Evolutionary conservation across 2,329 filamentous ascomycete species (phyloP), one percentile per base, ranked within the genome.

Genomic region (Simplicillium sp.): DNA sequence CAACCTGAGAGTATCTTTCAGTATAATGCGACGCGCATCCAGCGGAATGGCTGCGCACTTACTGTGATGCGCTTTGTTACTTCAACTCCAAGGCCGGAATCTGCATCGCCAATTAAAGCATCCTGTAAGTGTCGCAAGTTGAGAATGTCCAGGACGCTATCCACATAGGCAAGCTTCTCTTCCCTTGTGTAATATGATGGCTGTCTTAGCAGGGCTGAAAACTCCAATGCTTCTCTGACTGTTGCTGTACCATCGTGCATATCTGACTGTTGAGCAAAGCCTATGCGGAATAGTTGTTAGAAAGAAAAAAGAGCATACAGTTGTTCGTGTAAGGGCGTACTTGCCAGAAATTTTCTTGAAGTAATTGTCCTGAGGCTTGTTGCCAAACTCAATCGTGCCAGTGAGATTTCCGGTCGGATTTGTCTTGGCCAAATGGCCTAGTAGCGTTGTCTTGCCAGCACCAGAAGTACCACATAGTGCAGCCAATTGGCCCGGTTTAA

Each of bases 181-280:
- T 62, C 34, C 38, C 59, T 61, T 29, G 61, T 56, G 11, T 66
- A 61, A 4, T 44, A 48, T 38, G 57, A 59, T 0, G 67, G 65
- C 45, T 73, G 68, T 16, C 62, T 54, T 13, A 66, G 54, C 36
- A 64, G 49, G 5, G 62, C 62, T 20, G 54, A 58, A 45, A 65
- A 65, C 3, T 50, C 46, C 4, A 66, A 49, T 4, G 59, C 58
- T 40, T 62, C 59, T 12, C 53, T 53, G 6, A 65, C 55, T 8
- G 80, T 84, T 4, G 44, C 38, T 14, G 46, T 48, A 29, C 39
- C 29, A 7, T 43, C 33, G 29, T 50, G 48, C 7, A 50, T 64
- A 66, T 84, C 80, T 51, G 82, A 40, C 54, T 84, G 80, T 51
- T 82, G 76, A 33, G 79, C 79, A 50, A 82, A 82, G 38, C 79